Base-by-base conservation (phyloP, 441 rosid species). In the Erodium trifolium region DNA sequence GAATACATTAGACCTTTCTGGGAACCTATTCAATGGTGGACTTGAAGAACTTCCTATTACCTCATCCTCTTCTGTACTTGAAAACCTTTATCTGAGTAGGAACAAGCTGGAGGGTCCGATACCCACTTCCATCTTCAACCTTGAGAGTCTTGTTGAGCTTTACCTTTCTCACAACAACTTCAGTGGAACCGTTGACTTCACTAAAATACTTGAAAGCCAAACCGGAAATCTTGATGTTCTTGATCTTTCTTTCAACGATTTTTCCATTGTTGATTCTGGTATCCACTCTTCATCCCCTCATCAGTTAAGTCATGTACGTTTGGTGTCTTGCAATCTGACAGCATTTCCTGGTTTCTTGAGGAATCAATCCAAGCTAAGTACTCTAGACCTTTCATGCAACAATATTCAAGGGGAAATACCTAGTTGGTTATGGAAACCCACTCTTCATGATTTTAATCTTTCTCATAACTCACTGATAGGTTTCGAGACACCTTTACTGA, bases 231-330 rank as follows among this genome's bases (percentile, higher is more conserved):
- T 77, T 1, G 0, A 0, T 5, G 0, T 0, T 0, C 34, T 71
- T n/a, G 59, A 65, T 27, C 75, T 70, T 43, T 70, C 77, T 55
- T 55, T 55, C 62, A 55, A 55, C 23, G 7, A n/a, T 5, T 55
- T 14, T 2, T 16, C 62, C 17, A 16, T 55, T 55, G 62, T 17
- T 55, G 62, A n/a, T 55, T 55, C 62, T 27, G 17, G 5, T 8
- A 4, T n/a, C 6, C 3, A 51, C 7, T 51, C 62, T 55, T 55
- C 62, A 55, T 17, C 17, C 23, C 23, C 62, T 7, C 3, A 55
- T 55, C 62, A 55, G 19, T 14, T 55, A 16, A 14, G 2, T 14
- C 3, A 1, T 55, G 2, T 55, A 16, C 4, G 10, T 55, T 55
- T 55, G 62, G 62, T n/a, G 17, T 55, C 62, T 55, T 55, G 62